Conservation (phyloP, 2,329 filamentous ascomycete genomes). For the Rugonectria rugulosa region DNA sequence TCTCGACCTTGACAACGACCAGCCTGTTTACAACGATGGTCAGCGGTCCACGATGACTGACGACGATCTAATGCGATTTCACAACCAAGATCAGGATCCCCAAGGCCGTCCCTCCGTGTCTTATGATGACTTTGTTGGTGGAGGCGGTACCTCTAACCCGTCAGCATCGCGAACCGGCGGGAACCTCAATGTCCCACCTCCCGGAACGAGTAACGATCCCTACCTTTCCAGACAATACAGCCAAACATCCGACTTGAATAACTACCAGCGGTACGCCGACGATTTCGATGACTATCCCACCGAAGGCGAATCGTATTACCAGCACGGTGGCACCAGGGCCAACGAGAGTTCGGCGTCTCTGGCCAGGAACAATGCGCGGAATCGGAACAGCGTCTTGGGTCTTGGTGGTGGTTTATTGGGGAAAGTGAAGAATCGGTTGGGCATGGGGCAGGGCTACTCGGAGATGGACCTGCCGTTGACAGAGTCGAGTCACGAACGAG, state of each 20-base stretch:
- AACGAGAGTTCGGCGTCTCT: slow-evolving; percentile 59
- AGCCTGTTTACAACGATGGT: slow-evolving; percentile 76
- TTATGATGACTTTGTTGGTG: slow-evolving; percentile 94
- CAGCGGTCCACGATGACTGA: slow-evolving; percentile 82
- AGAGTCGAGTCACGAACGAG: slow-evolving; percentile 65
- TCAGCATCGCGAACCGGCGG: slow-evolving; percentile 52
- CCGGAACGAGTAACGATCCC: slow-evolving; percentile 45
- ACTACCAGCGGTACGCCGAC: slow-evolving; percentile 91
- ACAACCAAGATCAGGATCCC: slow-evolving; percentile 72
- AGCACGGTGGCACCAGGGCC: slow-evolving; percentile 69
- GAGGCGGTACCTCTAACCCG: slow-evolving; percentile 49
- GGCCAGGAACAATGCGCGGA: slow-evolving; percentile 64
- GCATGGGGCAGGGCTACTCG: slow-evolving; percentile 88
- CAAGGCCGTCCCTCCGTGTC: slow-evolving; percentile 83
- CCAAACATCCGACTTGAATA: slow-evolving; percentile 83
- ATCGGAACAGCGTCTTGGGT: slow-evolving; percentile 87
- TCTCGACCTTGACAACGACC: slow-evolving; percentile 76
- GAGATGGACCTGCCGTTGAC: slow-evolving; percentile 98
- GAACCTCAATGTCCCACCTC: slow-evolving; percentile 35
- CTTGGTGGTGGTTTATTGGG: slow-evolving; percentile 89
- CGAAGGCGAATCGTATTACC: slow-evolving; percentile 84
- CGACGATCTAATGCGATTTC: slow-evolving; percentile 78
- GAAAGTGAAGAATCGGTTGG: slow-evolving; percentile 86
- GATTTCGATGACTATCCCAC: slow-evolving; percentile 84
- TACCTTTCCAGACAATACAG: slow-evolving; percentile 64